These are phyloP conservation scores for Hypoxylon fuscum DNA, from an alignment of 495 filamentous ascomycete genomes.

Conservation along the genomic window DNA sequence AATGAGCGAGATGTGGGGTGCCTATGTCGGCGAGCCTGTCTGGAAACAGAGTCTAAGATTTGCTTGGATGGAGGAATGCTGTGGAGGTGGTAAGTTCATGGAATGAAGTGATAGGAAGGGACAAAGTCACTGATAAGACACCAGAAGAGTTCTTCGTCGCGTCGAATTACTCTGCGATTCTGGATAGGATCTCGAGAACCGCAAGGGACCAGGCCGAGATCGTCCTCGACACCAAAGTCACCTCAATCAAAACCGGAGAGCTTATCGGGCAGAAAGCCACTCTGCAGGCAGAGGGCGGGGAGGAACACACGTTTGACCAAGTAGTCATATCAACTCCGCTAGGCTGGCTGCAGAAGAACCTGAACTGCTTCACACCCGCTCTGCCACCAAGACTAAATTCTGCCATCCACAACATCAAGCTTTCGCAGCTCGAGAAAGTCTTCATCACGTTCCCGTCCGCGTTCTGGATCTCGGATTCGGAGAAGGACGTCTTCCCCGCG, in stretches of 20 bases:
- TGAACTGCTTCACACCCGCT: conserved; percentile 64
- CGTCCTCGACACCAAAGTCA: conserved; percentile 60
- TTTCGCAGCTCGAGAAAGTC: conserved; percentile 78
- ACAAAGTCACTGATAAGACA: conserved; percentile 6
- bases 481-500: conserved; percentile 24
- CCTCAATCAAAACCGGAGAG: conserved; percentile 48
- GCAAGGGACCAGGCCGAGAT: conserved; percentile 63
- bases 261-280: conserved; percentile 49
- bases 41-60: conserved; percentile 75
- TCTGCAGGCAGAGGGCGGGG: conserved; percentile 47
- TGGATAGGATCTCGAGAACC: conserved; percentile 63
- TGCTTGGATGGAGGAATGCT: conserved; percentile 78
- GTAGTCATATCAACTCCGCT: conserved; percentile 75
- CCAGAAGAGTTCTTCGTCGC: conserved; percentile 74
- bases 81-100: conserved; percentile 68
- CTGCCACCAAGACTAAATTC: conserved; percentile 64
- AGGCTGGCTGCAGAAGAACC: conserved; percentile 76
- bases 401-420: conserved; percentile 71
- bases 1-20: conserved; percentile 73
- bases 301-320: conserved; percentile 66
- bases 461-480: conserved; percentile 29
- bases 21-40: conserved; percentile 73
- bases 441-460: conserved; percentile 76
- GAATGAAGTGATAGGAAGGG: background rate
- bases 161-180: conserved; percentile 71